Evolutionary conservation across 495 filamentous ascomycete species (phyloP).

Genomic region (Aspergillus egyptiacus): DNA sequence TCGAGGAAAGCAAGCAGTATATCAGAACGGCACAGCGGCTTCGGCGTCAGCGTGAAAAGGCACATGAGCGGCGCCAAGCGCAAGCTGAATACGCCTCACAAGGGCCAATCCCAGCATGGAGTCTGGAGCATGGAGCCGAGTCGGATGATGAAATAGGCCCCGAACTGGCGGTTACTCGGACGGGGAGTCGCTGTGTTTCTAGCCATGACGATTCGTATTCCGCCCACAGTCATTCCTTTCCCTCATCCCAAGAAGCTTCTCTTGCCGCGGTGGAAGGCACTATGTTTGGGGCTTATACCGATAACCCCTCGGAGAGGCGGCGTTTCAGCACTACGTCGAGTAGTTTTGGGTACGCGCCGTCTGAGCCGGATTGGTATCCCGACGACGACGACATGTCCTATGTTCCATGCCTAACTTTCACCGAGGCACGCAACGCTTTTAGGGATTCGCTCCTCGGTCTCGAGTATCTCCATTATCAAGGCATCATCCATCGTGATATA

Average conservation of each 20-base stretch:
- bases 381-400: conserved; percentile 78
- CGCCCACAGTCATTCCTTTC: conserved; percentile 39
- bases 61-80: conserved; percentile 46
- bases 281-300: conserved; percentile 67
- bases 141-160: conserved; percentile 47
- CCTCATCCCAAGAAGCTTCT: conserved; percentile 43
- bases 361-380: conserved; percentile 46
- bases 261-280: conserved; percentile 57
- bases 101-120: conserved; percentile 56
- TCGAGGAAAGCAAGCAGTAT: conserved; percentile 59
- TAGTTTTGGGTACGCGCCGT: conserved; percentile 49
- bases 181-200: conserved; percentile 30
- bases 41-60: conserved; percentile 51
- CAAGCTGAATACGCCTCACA: conserved; percentile 42
- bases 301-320: conserved; percentile 43
- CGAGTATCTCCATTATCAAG: conserved; percentile 94
- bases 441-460: conserved; percentile 89
- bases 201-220: conserved; percentile 27
- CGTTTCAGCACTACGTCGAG: conserved; percentile 45
- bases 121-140: conserved; percentile 71
- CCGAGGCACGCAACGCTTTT: conserved; percentile 81
- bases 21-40: conserved; percentile 51
- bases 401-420: conserved; percentile 83
- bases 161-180: conserved; percentile 31
- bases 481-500: conserved; percentile 96